Evolutionary conservation across 2,329 filamentous ascomycete genomes (phyloP).

Genomic region (Ceratocystis cubensis): DNA sequence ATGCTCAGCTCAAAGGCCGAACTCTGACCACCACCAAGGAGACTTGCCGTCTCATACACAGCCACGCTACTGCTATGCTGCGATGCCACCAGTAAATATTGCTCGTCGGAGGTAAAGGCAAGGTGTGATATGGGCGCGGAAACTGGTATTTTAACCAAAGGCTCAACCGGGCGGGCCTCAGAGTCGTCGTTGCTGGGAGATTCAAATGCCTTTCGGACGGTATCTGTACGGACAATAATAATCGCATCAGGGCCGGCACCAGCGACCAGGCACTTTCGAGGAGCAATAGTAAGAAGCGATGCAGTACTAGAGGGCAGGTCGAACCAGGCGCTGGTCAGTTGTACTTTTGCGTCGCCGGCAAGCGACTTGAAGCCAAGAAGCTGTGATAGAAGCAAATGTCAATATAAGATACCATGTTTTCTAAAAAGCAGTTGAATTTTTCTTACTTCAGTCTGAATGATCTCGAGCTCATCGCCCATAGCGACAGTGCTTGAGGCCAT

Average conservation of each 20-base stretch:
- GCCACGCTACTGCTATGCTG: slow-evolving; percentile 70
- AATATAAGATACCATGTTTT: not conserved
- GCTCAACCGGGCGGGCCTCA: slow-evolving; percentile 57
- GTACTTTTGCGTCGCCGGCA: slow-evolving; percentile 69
- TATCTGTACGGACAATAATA: slow-evolving; percentile 62
- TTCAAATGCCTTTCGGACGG: slow-evolving; percentile 63
- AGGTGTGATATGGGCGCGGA: slow-evolving; percentile 73
- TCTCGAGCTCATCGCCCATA: slow-evolving; percentile 54
- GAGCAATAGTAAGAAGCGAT: slow-evolving; percentile 73
- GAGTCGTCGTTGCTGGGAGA: slow-evolving; percentile 45
- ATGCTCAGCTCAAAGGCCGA: slow-evolving; percentile 65
- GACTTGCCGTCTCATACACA: slow-evolving; percentile 62
- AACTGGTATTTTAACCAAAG: slow-evolving; percentile 60
- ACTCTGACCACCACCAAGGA: slow-evolving; percentile 54
- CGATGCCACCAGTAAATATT: slow-evolving; percentile 68
- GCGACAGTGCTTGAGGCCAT: slow-evolving; percentile 19
- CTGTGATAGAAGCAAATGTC: slow-evolving; percentile 29
- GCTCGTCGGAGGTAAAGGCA: slow-evolving; percentile 81
- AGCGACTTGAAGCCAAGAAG: slow-evolving; percentile 70
- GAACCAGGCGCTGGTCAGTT: slow-evolving; percentile 68
- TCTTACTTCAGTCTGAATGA: slow-evolving; percentile 69
- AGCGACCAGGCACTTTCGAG: slow-evolving; percentile 66
- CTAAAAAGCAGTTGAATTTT: not conserved
- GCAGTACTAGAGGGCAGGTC: slow-evolving; percentile 61
- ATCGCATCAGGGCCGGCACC: slow-evolving; percentile 75